Conservation (phyloP, 345 rosid genomes). For the Carallia pectinifolia region DNA sequence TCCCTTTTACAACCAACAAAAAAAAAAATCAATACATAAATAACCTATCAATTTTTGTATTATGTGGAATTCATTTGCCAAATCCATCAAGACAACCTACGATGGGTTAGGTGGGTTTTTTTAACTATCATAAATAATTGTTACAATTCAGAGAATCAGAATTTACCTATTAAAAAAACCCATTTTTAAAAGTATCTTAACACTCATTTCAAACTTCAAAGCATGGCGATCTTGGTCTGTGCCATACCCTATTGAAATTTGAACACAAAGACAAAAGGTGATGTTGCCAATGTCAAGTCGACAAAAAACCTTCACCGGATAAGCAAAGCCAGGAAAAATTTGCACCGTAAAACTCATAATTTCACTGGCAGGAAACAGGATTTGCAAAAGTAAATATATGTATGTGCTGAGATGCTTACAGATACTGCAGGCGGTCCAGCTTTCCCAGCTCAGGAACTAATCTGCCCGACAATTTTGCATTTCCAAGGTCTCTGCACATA, state of each 20-base stretch:
- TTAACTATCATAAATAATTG: too few relatives aligned
- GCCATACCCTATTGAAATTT: too few relatives aligned
- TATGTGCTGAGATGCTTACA: conserved; percentile 38
- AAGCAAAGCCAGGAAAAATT: neutral
- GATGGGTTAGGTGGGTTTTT: neutral
- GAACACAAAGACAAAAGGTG: neutral
- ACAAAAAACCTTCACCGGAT: neutral
- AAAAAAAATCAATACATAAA: conserved; percentile 2
- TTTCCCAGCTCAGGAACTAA: conserved; percentile 68
- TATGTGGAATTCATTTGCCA: neutral
- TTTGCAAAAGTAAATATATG: neutral
- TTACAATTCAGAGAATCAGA: too few relatives aligned
- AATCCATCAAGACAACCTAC: too few relatives aligned
- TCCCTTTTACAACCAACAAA: conserved; percentile 38
- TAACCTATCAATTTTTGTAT: neutral
- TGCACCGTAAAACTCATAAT: neutral
- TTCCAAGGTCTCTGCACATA: conserved; percentile 66
- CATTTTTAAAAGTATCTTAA: too few relatives aligned
- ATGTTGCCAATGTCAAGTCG: neutral
- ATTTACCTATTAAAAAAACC: too few relatives aligned
- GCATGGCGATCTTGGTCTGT: too few relatives aligned
- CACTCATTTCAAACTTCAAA: too few relatives aligned
- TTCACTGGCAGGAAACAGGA: neutral
- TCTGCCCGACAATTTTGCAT: conserved; percentile 63
- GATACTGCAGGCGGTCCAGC: conserved; percentile 63